Evolutionary conservation across 305 asterid species (phyloP), one percentile per base, ranked within the genome.

Genomic region (Ilex paraguariensis): DNA sequence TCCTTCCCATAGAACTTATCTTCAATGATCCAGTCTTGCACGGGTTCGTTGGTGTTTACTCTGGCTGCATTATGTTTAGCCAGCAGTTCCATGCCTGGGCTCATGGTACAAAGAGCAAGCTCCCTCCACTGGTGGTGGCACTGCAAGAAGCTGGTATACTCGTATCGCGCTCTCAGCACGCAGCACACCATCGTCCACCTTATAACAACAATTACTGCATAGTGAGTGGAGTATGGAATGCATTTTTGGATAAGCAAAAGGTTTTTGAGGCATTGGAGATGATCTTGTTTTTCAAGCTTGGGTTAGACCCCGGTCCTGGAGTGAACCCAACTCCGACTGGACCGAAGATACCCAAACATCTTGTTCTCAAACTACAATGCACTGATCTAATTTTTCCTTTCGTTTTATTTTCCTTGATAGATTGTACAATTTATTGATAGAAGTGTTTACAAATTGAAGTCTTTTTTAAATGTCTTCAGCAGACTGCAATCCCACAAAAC

Each of bases 31-130:
- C 93, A 0, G 78, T 66, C 0, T 21, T 60, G 51, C 85, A 75
- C 0, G 91, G 82, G 54, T 91, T 91, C 2, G 87, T 81, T 0
- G 85, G 80, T 7, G 72, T 75, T 31, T 80, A 75, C 70, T 73
- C 93, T 0, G 95, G 97, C 0, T 83, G 87, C 82, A 79, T 87
- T 5, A 89, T 89, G 97, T 83, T 89, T 56, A 91, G 97, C 71
- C 98, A 89, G 76, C 97, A 89, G 76, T 89, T 86, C 58, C 98
- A 91, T 62, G 87, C 98, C 0, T 89, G 98, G 97, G 92, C 95
- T 0, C 98, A 91, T 66, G 75, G 81, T 32, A 79, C 95, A 15
- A 85, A 73, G 79, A 87, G 97, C 76, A 81, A 61, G 77, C 83
- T 91, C 59, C 98, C 90, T 14, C 57, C 81, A 17, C 3, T 65